Conservation (phyloP, 352 stramenopile species). For the Phytopythium litorale region DNA sequence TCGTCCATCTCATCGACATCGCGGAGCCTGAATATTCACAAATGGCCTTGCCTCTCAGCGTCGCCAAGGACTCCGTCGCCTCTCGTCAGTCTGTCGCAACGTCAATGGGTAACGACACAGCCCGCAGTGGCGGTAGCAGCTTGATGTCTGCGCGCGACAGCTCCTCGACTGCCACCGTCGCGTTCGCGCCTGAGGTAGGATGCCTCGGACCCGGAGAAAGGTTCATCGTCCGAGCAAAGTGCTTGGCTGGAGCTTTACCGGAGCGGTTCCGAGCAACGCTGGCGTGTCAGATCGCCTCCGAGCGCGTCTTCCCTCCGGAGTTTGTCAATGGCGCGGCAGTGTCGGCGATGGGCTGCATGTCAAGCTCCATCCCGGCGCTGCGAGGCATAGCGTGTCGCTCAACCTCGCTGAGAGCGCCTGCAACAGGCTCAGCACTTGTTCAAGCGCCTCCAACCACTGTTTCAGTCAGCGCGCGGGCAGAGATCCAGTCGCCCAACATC, state of each 20-base stretch:
- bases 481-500: slow-evolving; percentile 77
- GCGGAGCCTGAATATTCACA: neutral
- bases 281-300: slow-evolving; percentile 29
- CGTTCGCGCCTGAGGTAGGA: slow-evolving; percentile 46
- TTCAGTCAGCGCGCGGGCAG: slow-evolving; percentile 51
- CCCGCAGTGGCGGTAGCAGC: slow-evolving; percentile 27
- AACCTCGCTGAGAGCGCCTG: neutral
- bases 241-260: slow-evolving; percentile 45
- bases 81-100: slow-evolving; percentile 33
- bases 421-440: neutral
- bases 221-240: slow-evolving; percentile 35
- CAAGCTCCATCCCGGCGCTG: neutral
- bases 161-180: slow-evolving; percentile 35
- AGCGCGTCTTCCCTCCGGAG: slow-evolving; percentile 18
- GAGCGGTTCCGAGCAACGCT: slow-evolving; percentile 61
- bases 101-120: slow-evolving; percentile 33
- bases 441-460: neutral
- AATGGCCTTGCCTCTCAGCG: slow-evolving; percentile 18
- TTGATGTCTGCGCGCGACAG: slow-evolving; percentile 42
- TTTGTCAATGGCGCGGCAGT: neutral
- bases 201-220: slow-evolving; percentile 35
- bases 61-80: slow-evolving; percentile 51
- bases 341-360: neutral
- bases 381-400: neutral
- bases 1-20: slow-evolving; percentile 37